A percentile compares a stretch with the other conserved stretches of the same genome.
Conservation (phyloP, 2,329 filamentous ascomycete genomes). For the Daldinia sp. region DNA sequence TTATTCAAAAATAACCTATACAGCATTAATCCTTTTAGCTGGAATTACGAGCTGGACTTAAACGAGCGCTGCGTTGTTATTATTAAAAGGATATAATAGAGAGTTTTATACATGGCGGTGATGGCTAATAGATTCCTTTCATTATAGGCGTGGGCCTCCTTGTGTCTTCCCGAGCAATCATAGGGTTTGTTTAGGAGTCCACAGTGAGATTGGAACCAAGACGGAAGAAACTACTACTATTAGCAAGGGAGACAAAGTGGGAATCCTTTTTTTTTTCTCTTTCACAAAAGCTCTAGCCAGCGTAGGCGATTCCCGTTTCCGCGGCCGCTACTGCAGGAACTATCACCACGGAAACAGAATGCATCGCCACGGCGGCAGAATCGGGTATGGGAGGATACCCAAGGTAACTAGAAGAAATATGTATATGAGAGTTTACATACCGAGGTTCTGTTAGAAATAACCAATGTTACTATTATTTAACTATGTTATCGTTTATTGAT, state of each 20-base stretch:
- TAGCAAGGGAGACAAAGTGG: constrained; percentile 17
- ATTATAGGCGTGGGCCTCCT: not conserved
- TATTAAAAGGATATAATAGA: constrained; percentile 1
- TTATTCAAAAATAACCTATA: constrained; percentile 1
- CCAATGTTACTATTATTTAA: not conserved
- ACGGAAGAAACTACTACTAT: not conserved
- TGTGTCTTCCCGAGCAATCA: constrained; percentile 3
- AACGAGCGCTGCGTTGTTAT: constrained; percentile 2
- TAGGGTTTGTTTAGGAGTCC: not conserved
- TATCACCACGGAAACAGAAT: constrained; percentile 22
- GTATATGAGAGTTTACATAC: constrained; percentile 11
- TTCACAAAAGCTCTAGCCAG: constrained; percentile 6
- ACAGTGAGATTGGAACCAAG: constrained; percentile 11
- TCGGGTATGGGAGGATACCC: constrained; percentile 28
- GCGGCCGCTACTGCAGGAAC: constrained; percentile 42
- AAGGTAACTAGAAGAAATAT: not conserved
- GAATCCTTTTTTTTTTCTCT: constrained; percentile 9
- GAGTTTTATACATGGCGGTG: not conserved
- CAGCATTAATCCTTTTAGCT: not conserved
- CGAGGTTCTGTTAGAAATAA: constrained; percentile 17
- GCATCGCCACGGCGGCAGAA: constrained; percentile 14
- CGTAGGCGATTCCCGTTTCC: constrained; percentile 24
- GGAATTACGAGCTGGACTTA: constrained; percentile 6
- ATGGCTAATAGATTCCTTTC: constrained; percentile 5
- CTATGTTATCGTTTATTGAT: not conserved